These are phyloP conservation scores for Cutaneotrichosporon mucoides DNA, from an alignment of 1,284 basidiomycete genomes.

Conservation along the genomic window DNA sequence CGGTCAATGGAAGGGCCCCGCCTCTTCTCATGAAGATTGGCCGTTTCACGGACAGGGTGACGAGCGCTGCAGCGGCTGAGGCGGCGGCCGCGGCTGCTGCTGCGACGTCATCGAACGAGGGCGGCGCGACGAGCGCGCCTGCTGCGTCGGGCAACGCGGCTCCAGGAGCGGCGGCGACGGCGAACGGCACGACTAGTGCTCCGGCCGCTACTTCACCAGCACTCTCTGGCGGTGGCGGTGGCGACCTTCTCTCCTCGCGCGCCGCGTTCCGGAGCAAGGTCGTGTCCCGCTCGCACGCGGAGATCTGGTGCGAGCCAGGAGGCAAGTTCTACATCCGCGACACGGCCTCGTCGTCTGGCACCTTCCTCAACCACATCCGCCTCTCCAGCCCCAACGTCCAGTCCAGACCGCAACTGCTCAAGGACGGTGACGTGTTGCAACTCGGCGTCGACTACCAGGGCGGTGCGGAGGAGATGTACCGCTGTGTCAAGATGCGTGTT, in stretches of 20 bases:
- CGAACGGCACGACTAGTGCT: too few relatives aligned
- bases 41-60: slow-evolving; percentile 69
- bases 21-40: slow-evolving; percentile 72
- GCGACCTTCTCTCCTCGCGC: slow-evolving; percentile 67
- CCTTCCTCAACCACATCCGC: slow-evolving; percentile 93
- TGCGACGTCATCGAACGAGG: not conserved
- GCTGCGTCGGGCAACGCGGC: too few relatives aligned
- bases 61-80: slow-evolving; percentile 7
- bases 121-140: too few relatives aligned
- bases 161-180: too few relatives aligned
- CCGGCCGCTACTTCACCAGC: too few relatives aligned
- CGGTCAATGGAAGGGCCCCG: slow-evolving; percentile 51
- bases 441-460: slow-evolving; percentile 98
- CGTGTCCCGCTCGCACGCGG: slow-evolving; percentile 88
- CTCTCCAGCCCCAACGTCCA: slow-evolving; percentile 79
- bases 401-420: slow-evolving; percentile 70
- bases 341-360: slow-evolving; percentile 85
- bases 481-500: slow-evolving; percentile 94
- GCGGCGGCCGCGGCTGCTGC: slow-evolving; percentile 8
- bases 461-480: slow-evolving; percentile 94
- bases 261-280: slow-evolving; percentile 96
- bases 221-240: slow-evolving; percentile 41
- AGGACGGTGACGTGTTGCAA: slow-evolving; percentile 93
- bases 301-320: slow-evolving; percentile 72
- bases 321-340: slow-evolving; percentile 82